Conservation (phyloP, 768 basidiomycete species). For the Scleroderma citrinum region DNA sequence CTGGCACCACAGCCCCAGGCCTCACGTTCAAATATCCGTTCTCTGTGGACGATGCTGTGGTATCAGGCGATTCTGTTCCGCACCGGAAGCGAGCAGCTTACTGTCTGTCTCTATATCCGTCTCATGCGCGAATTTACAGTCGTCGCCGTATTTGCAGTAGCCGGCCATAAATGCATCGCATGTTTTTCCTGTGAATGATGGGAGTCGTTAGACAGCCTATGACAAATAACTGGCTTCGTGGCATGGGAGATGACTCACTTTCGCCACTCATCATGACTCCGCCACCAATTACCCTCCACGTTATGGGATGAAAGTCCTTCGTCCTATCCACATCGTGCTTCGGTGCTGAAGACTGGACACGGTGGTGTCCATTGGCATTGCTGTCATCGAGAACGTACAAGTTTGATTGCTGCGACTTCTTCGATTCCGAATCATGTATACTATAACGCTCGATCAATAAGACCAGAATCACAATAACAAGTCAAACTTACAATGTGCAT, state of each 20-base stretch:
- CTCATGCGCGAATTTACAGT: conserved; percentile 27
- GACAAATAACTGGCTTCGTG: no score
- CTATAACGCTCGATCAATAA: conserved; percentile 21
- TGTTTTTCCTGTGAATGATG: conserved; percentile 15
- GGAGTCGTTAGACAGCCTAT: neutral
- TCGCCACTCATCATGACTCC: conserved; percentile 60
- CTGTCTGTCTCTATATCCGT: conserved; percentile 18
- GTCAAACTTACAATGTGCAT: conserved; percentile 52
- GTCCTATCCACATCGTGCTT: conserved; percentile 33
- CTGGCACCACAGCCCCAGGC: neutral
- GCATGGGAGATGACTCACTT: conserved; percentile 13
- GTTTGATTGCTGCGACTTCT: neutral
- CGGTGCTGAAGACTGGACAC: conserved; percentile 6
- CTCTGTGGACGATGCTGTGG: neutral
- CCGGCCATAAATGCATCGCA: conserved; percentile 21
- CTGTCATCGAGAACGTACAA: neutral
- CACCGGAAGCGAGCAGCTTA: conserved; percentile 9
- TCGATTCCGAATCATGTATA: conserved; percentile 35
- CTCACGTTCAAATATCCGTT: conserved; percentile 13
- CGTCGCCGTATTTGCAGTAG: conserved; percentile 20
- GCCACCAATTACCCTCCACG: conserved; percentile 75
- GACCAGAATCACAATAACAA: neutral
- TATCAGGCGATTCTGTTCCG: neutral
- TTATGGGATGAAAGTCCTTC: conserved; percentile 56
- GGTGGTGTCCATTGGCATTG: neutral